These are phyloP conservation scores for Erythrophleum ivorense DNA, from an alignment of 331 rosid genomes.

Conservation along the genomic window DNA sequence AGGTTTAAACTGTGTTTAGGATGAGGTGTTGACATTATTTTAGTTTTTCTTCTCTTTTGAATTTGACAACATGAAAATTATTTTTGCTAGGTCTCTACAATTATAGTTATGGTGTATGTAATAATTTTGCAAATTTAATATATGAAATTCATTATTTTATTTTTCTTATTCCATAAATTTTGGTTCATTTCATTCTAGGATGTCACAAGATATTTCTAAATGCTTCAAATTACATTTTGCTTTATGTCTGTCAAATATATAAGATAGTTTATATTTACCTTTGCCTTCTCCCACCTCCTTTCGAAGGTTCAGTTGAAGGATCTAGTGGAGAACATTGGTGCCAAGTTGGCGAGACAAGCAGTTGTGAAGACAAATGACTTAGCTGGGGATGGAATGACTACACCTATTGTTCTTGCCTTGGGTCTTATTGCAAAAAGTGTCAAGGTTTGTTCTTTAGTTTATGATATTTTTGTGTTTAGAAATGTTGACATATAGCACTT, in stretches of 20 bases:
- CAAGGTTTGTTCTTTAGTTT: slow-evolving; percentile 50
- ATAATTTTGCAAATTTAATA: background rate
- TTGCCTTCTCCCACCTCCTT: background rate
- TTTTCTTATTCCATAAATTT: background rate
- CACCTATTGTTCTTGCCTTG: slow-evolving; percentile 97
- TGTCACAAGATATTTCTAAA: background rate
- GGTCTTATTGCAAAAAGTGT: slow-evolving; percentile 99
- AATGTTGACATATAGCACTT: background rate
- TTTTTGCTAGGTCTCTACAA: too few species aligned
- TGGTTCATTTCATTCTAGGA: background rate
- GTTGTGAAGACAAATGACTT: slow-evolving; percentile 98
- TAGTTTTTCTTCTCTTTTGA: slow-evolving; percentile 16
- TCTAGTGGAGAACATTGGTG: slow-evolving; percentile 99
- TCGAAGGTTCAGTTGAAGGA: slow-evolving; percentile 94
- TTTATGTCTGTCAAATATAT: background rate
- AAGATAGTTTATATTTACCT: background rate
- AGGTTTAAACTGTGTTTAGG: background rate
- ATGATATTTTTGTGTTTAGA: background rate
- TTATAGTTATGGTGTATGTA: background rate
- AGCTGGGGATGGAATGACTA: slow-evolving; percentile 99
- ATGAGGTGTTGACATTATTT: background rate
- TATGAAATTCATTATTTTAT: background rate
- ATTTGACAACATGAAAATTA: background rate
- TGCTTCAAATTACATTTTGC: slow-evolving; percentile 1
- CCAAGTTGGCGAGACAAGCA: slow-evolving; percentile 96